Base-by-base conservation (phyloP, 345 rosid genomes). In the Acer yangbiense region DNA sequence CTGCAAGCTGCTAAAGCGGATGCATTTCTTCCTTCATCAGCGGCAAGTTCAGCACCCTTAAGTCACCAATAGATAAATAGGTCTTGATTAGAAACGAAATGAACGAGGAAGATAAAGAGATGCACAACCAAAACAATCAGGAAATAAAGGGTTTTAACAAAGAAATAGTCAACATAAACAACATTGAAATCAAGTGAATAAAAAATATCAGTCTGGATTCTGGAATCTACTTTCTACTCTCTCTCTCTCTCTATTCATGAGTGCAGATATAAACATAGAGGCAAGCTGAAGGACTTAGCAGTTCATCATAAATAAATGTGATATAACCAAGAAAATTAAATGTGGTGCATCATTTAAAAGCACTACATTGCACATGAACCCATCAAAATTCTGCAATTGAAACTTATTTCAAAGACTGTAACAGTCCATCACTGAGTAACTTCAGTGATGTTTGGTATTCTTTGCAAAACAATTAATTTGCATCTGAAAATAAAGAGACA, bases 1-100 rank as follows among this genome's bases (percentile, higher is more conserved):
- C 92, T 85, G 85, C 98, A 97, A 66, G 99, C 96, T 35, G 99
- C 98, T 86, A 94, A 82, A 70, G 94, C 93, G 12, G 98, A 92
- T 44, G 98, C 98, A 76, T 88, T 87, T 86, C 89, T 93, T 80
- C 94, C 98, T 76, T 89, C 97, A 23, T 97, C 92, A 66, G 89
- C 94, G 72, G 96, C 92, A 78, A 97, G 90, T 82, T 97, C 97
- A 17, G 93, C 95, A 78, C 99, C 99, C 98, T 97, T 80, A 58
- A 76, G 76, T 75, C 60, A 78, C 52, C 82, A 74, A 72, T 65
- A n/a, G 21, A 76, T 17, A 21, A 13, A 27, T 50, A 65, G 58
- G 64, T 23, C 8, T 68, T 74, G n/a, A 73, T 55, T 41, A 50
- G n/a, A 18, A 12, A n/a, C 1, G 57, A 58, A 43, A 71, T 23